Evolutionary conservation across 2,329 filamentous ascomycete species (phyloP).

Genomic region (Chaetomium strumarium): DNA sequence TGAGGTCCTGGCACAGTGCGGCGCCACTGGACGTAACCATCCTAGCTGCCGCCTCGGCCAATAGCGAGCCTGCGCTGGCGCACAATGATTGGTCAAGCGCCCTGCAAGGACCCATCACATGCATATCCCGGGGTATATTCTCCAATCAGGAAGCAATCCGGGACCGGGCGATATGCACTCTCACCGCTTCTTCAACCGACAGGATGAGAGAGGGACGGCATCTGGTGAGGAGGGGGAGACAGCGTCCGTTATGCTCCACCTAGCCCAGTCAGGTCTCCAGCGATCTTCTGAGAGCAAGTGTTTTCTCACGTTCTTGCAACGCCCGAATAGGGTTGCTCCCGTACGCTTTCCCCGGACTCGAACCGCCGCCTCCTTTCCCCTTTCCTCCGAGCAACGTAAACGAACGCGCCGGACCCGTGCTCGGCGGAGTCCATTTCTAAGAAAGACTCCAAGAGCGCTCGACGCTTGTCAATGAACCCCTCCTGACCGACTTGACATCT

Average conservation of each 20-base stretch:
- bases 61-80: constrained; percentile 7
- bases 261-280: constrained; percentile 1
- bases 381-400: constrained; percentile 3
- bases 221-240: constrained; percentile 7
- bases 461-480: constrained; percentile 27
- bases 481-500: constrained; percentile 33
- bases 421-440: constrained; percentile 4
- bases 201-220: constrained; percentile 16
- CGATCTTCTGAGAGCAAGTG: constrained; percentile 11
- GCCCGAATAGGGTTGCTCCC: constrained; percentile 11
- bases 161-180: constrained; percentile 24
- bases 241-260: constrained; percentile 7
- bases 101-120: constrained; percentile 21
- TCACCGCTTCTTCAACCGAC: constrained; percentile 29
- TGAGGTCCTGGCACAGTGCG: constrained; percentile 25
- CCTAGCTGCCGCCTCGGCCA: constrained; percentile 10
- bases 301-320: constrained; percentile 10
- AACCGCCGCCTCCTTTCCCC: constrained; percentile 6
- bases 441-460: constrained; percentile 17
- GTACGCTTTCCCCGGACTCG: constrained; percentile 13
- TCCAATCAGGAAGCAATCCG: constrained; percentile 21
- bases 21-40: constrained; percentile 16
- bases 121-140: constrained; percentile 12
- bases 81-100: constrained; percentile 19
- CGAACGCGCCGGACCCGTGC: constrained; percentile 7